Evolutionary conservation across 257 asterid genomes (phyloP).

Genomic region (Lycium barbarum): DNA sequence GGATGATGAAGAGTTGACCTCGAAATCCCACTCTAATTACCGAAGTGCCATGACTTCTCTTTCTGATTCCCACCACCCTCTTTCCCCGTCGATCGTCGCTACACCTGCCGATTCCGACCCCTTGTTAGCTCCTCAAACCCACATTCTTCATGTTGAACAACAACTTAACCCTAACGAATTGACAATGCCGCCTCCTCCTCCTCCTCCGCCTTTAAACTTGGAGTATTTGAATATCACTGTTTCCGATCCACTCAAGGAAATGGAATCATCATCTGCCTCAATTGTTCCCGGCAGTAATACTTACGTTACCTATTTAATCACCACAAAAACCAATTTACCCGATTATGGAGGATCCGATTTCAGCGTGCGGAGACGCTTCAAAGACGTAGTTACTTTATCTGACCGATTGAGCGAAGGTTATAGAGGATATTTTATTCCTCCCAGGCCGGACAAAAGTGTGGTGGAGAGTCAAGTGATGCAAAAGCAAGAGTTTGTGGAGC

Average conservation of each 20-base stretch:
- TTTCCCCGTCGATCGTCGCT: conserved; percentile 54
- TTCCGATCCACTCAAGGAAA: conserved; percentile 89
- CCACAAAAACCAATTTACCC: conserved; percentile 67
- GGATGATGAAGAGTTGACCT: conserved; percentile 48
- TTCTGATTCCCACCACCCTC: conserved; percentile 54
- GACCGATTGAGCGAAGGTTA: conserved; percentile 81
- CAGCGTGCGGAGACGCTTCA: conserved; percentile 80
- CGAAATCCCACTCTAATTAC: conserved; percentile 65
- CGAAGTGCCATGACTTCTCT: conserved; percentile 77
- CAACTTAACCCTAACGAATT: conserved; percentile 42
- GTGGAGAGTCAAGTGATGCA: conserved; percentile 99
- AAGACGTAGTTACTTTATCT: conserved; percentile 81
- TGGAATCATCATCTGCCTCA: conserved; percentile 67
- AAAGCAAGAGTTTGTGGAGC: conserved; percentile 97
- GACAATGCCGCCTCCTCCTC: conserved; percentile 48
- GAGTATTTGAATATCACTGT: conserved; percentile 70
- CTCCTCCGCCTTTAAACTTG: conserved; percentile 52
- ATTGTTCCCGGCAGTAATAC: conserved; percentile 87
- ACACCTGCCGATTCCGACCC: conserved; percentile 69
- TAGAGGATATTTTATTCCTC: conserved; percentile 84
- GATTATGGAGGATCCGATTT: conserved; percentile 75
- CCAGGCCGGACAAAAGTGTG: conserved; percentile 92
- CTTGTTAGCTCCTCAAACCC: conserved; percentile 42
- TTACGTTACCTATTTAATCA: conserved; percentile 72
- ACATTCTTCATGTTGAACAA: conserved; percentile 44